phyloP scores from a whole-genome alignment of 202 grass and related monocot genomes.

The Elaeis oleifera region DNA sequence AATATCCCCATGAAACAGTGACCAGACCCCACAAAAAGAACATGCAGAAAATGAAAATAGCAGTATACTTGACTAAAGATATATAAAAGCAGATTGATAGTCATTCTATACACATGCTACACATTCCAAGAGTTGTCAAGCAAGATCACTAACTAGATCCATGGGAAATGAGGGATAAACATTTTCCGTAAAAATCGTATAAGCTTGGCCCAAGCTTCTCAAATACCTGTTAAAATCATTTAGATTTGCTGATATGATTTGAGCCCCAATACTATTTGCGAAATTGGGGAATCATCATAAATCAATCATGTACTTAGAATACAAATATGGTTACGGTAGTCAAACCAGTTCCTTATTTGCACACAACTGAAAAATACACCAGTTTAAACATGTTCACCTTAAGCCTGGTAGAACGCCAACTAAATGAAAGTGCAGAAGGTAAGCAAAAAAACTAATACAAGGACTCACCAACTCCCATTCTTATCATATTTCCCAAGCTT shows the following conservation, averaged over 20 bases:
- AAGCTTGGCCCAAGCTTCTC: constrained; percentile 99
- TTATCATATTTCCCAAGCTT: constrained; percentile 79
- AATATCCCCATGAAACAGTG: no score
- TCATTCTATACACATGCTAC: constrained; percentile 89
- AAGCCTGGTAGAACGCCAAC: constrained; percentile 19
- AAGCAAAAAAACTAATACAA: neutral
- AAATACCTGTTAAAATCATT: constrained; percentile 72
- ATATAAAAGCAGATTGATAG: constrained; percentile 3
- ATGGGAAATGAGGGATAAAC: constrained; percentile 94
- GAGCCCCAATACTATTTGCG: constrained; percentile 3
- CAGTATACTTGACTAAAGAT: neutral
- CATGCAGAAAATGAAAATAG: neutral
- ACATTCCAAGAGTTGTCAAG: constrained; percentile 97
- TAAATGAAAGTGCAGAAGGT: neutral
- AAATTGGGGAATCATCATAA: constrained; percentile 25
- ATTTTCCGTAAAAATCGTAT: constrained; percentile 96
- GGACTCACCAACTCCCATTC: constrained; percentile 50
- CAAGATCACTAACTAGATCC: constrained; percentile 91
- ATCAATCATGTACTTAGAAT: constrained; percentile 91
- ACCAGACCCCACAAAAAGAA: neutral
- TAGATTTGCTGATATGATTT: constrained; percentile 3
- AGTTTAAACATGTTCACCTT: constrained; percentile 51
- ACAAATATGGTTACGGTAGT: constrained; percentile 99
- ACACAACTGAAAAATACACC: constrained; percentile 98
- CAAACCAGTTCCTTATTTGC: constrained; percentile 99